Evolutionary conservation across 2,329 filamentous ascomycete species (phyloP).

Genomic region (Apiospora saccharicola): DNA sequence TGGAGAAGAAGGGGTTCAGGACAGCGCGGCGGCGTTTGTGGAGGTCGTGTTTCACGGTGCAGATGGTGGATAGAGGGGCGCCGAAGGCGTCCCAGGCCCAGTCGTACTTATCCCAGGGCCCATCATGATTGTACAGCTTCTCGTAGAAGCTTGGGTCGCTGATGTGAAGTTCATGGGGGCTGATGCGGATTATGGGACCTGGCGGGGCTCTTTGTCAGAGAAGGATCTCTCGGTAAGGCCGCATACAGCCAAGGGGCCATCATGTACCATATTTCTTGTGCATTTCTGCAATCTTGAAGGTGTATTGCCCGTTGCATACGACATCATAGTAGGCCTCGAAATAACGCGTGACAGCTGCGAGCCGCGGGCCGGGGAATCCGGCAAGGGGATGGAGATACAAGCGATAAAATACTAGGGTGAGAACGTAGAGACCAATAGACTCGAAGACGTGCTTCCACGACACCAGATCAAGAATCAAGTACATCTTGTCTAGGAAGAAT

Average conservation of each 20-base stretch:
- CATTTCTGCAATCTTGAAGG: slow-evolving; percentile 29
- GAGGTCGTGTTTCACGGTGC: slow-evolving; percentile 39
- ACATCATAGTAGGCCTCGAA: slow-evolving; percentile 33
- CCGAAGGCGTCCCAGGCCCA: too few relatives aligned
- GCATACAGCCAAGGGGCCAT: background rate
- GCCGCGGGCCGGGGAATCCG: slow-evolving; percentile 31
- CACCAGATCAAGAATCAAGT: too few relatives aligned
- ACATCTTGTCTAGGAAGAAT: slow-evolving; percentile 24
- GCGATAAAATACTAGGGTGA: too few relatives aligned
- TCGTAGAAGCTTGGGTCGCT: slow-evolving; percentile 43
- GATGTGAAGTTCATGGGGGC: slow-evolving; percentile 35
- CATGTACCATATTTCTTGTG: slow-evolving; percentile 31
- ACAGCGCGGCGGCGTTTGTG: slow-evolving; percentile 43
- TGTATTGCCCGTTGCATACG: slow-evolving; percentile 29
- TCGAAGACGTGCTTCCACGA: too few relatives aligned
- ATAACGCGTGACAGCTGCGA: slow-evolving; percentile 29
- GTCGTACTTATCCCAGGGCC: slow-evolving; percentile 40
- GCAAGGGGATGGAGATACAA: slow-evolving; percentile 26
- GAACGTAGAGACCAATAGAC: too few relatives aligned
- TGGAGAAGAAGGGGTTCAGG: slow-evolving; percentile 44
- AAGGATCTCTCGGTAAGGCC: too few relatives aligned
- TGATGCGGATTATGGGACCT: slow-evolving; percentile 36
- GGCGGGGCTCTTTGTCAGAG: too few relatives aligned
- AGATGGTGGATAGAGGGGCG: slow-evolving; percentile 24
- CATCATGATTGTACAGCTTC: slow-evolving; percentile 45